These are phyloP conservation scores for Ascochyta lentis DNA, from an alignment of 2,329 filamentous ascomycete genomes.

Conservation along the genomic window DNA sequence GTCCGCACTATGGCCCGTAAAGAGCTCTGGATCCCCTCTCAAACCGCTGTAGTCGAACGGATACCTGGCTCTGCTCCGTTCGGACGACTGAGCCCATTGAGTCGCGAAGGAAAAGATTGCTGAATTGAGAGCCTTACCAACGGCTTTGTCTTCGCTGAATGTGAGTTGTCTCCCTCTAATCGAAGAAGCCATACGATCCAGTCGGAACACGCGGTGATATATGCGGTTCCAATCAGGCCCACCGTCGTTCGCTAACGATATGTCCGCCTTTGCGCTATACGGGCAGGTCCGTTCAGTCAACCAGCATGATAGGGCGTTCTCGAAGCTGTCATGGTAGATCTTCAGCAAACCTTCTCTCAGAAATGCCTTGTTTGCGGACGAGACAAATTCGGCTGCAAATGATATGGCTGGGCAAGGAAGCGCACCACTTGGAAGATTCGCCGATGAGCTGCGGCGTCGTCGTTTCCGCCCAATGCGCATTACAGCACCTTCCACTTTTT, in stretches of 20 bases:
- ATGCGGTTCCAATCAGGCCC: conserved; percentile 59
- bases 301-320: conserved; percentile 62
- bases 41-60: conserved; percentile 30
- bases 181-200: conserved; percentile 55
- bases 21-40: conserved; percentile 16
- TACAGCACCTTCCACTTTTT: conserved; percentile 16
- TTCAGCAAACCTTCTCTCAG: conserved; percentile 55
- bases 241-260: conserved; percentile 40
- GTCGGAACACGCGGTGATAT: conserved; percentile 57
- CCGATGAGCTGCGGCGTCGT: conserved; percentile 32
- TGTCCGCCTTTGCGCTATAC: conserved; percentile 49
- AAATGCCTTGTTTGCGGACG: conserved; percentile 46
- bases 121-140: conserved; percentile 56
- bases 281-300: conserved; percentile 62
- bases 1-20: conserved; percentile 11
- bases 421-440: conserved; percentile 26
- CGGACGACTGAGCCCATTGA: conserved; percentile 53
- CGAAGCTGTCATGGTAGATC: conserved; percentile 63
- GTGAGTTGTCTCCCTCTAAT: conserved; percentile 53
- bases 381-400: conserved; percentile 39
- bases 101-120: conserved; percentile 62
- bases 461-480: conserved; percentile 31
- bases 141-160: conserved; percentile 52
- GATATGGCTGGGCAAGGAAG: conserved; percentile 29
- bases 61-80: conserved; percentile 37